Percentiles rank a stretch among this genome's conserved stretches.
phyloP scores from a whole-genome alignment of 345 rosid species.

The Abelmoschus esculentus region DNA sequence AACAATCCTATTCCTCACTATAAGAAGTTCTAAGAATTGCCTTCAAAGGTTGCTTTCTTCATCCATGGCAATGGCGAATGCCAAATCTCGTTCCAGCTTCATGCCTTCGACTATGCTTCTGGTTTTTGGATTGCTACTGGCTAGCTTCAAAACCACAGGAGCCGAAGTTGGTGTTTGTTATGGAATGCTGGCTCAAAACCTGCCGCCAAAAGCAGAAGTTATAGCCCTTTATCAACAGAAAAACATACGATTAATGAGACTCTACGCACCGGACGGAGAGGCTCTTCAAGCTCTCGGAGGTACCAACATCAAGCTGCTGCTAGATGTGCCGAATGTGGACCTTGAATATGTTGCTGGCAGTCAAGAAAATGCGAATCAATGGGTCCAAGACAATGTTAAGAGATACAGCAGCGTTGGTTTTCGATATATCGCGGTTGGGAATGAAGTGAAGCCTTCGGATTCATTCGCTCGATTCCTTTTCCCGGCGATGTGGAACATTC shows the following conservation, averaged over 20 bases:
- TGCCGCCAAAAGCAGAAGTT: slow-evolving; percentile 42
- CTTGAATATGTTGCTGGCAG: slow-evolving; percentile 22
- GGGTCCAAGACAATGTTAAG: slow-evolving; percentile 42
- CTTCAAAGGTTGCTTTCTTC: background rate
- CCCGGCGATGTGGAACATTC: slow-evolving; percentile 45
- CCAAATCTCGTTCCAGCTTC: background rate
- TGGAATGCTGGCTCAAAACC: slow-evolving; percentile 44
- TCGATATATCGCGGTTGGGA: slow-evolving; percentile 29
- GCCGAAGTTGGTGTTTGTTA: slow-evolving; percentile 68
- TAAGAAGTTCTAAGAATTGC: background rate
- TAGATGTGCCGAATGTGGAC: slow-evolving; percentile 22
- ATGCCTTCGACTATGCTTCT: background rate
- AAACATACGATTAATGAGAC: slow-evolving; percentile 26
- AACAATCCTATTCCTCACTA: background rate
- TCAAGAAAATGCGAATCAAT: slow-evolving; percentile 36
- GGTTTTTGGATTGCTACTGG: background rate
- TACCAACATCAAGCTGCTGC: slow-evolving; percentile 39
- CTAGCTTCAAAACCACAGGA: slow-evolving; percentile 12
- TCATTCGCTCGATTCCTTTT: slow-evolving; percentile 20
- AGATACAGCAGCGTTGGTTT: slow-evolving; percentile 1
- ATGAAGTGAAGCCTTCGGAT: slow-evolving; percentile 27
- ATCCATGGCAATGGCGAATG: background rate
- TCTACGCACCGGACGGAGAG: slow-evolving; percentile 25
- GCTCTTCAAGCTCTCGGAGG: slow-evolving; percentile 45
- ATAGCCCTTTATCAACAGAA: slow-evolving; percentile 38